A percentile compares a stretch with the other conserved stretches of the same genome.
Evolutionary conservation across 306 rosid genomes (phyloP).

Genomic region (Arachis stenosperma): DNA sequence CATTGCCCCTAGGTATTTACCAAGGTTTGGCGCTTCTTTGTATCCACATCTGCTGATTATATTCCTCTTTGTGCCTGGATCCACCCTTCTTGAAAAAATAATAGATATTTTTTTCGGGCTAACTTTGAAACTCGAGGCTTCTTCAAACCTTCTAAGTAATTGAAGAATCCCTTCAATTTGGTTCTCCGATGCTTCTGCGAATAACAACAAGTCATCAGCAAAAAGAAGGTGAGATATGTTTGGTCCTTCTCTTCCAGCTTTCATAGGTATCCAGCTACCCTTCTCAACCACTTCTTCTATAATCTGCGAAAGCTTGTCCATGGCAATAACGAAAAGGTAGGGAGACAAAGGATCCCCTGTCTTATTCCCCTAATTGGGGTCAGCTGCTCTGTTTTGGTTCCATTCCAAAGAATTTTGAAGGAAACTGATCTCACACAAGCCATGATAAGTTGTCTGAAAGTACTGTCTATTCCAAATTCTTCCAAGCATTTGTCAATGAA

Average conservation of each 20-base stretch:
- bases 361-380: not conserved
- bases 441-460: too few relatives aligned
- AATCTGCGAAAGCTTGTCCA: not conserved
- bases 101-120: too few relatives aligned
- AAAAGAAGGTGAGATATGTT: not conserved
- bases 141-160: too few relatives aligned
- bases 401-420: not conserved
- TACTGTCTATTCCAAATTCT: too few relatives aligned
- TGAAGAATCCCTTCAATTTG: not conserved
- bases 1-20: not conserved
- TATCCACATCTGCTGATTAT: not conserved
- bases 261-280: not conserved
- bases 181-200: not conserved
- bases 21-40: not conserved
- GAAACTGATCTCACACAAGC: too few relatives aligned
- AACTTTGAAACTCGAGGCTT: too few relatives aligned
- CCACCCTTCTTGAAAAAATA: not conserved
- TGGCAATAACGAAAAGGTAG: not conserved
- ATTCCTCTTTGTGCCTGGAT: too few relatives aligned
- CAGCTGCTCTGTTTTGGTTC: not conserved
- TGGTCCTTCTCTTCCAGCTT: not conserved
- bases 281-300: not conserved
- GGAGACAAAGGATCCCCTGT: not conserved
- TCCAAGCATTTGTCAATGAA: too few relatives aligned
- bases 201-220: not conserved